A percentile compares a stretch with the other conserved stretches of the same genome.
phyloP scores from a whole-genome alignment of 139 green algal species.

The Micractinium conductrix region DNA sequence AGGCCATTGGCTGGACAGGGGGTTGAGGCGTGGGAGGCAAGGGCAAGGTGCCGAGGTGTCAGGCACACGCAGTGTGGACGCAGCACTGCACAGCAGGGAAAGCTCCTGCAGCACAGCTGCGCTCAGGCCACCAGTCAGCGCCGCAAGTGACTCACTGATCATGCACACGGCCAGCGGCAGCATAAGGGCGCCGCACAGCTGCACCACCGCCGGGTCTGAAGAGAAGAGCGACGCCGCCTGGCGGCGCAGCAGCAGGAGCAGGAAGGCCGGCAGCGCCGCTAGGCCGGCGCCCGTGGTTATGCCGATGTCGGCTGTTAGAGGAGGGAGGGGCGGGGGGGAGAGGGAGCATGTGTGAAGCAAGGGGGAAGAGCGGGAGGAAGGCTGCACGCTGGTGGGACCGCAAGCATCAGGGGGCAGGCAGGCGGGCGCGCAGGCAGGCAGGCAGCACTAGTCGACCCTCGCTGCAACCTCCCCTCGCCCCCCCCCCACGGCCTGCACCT shows the following conservation, averaged over 20 bases:
- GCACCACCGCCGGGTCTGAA: not conserved
- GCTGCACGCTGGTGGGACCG: not conserved
- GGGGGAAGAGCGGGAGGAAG: not conserved
- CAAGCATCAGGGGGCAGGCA: not conserved
- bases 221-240: not conserved
- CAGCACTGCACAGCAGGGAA: not conserved
- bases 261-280: not conserved
- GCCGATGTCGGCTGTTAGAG: constrained; percentile 5
- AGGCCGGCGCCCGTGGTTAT: not conserved
- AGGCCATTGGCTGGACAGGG: constrained; percentile 34
- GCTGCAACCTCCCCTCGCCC: too few species aligned
- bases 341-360: not conserved
- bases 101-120: not conserved
- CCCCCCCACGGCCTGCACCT: too few species aligned
- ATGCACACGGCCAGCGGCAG: not conserved
- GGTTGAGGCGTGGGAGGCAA: not conserved
- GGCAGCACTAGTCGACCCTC: not conserved
- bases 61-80: not conserved
- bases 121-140: too few species aligned
- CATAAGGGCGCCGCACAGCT: not conserved
- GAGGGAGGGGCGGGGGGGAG: not conserved
- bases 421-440: not conserved
- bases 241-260: constrained; percentile 8
- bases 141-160: constrained; percentile 1
- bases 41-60: not conserved